These are phyloP conservation scores for Cladophialophora immunda DNA, from an alignment of 2,329 filamentous ascomycete genomes.

Conservation along the genomic window DNA sequence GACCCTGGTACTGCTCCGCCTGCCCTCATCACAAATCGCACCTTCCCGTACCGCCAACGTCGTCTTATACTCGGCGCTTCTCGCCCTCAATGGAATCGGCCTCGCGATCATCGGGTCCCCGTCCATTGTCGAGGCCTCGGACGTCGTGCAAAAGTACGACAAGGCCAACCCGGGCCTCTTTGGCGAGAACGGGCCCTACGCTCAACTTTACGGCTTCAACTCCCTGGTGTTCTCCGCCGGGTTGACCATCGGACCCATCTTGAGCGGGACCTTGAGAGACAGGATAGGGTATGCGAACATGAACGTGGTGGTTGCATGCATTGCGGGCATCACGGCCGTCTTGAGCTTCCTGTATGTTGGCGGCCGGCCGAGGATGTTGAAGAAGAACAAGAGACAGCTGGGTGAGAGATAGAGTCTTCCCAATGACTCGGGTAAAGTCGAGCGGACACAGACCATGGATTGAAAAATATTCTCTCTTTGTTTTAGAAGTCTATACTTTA, in stretches of 20 bases:
- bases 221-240: constrained; percentile 70
- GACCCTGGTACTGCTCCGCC: constrained; percentile 39
- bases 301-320: constrained; percentile 36
- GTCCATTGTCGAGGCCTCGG: constrained; percentile 65
- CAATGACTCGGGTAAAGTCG: not conserved
- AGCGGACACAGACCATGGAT: not conserved
- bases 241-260: constrained; percentile 66
- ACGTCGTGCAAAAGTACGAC: constrained; percentile 64
- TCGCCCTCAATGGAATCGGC: constrained; percentile 60
- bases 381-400: constrained; percentile 1
- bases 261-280: constrained; percentile 35
- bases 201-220: constrained; percentile 71
- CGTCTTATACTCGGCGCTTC: constrained; percentile 56
- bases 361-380: constrained; percentile 30
- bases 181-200: constrained; percentile 66
- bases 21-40: constrained; percentile 40
- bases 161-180: constrained; percentile 65
- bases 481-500: not conserved
- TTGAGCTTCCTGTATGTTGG: constrained; percentile 38
- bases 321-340: constrained; percentile 37
- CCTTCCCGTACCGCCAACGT: constrained; percentile 47
- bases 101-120: constrained; percentile 64
- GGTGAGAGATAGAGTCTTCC: constrained; percentile 16
- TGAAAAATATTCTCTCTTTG: not conserved
- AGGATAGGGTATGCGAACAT: constrained; percentile 40